Evolutionary conservation across 306 rosid species (phyloP).

Genomic region (Luffa aegyptiaca): DNA sequence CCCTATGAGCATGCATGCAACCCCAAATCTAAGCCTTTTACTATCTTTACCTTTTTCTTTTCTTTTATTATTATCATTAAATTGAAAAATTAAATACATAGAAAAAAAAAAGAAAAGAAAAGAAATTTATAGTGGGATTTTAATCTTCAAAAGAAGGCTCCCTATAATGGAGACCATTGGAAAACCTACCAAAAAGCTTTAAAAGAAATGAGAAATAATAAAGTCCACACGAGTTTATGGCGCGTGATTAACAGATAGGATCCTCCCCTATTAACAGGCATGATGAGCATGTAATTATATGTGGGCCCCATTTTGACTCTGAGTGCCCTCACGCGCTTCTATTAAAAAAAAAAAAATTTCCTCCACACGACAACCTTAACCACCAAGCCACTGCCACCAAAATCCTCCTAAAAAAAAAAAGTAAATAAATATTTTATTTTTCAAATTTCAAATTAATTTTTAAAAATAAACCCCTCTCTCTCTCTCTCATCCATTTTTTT

Average conservation of each 20-base stretch:
- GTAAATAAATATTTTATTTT: background rate
- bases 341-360: background rate
- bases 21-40: background rate
- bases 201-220: background rate
- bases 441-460: background rate
- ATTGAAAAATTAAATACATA: background rate
- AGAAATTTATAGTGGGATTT: background rate
- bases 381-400: conserved; percentile 10
- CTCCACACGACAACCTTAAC: conserved; percentile 8
- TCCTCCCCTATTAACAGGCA: background rate
- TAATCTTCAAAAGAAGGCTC: background rate
- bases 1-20: background rate
- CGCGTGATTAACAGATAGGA: background rate
- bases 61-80: background rate
- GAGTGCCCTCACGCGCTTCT: background rate
- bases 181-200: background rate
- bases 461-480: too few relatives aligned
- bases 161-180: background rate
- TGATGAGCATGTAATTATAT: background rate
- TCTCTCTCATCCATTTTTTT: background rate
- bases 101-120: too few relatives aligned
- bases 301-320: background rate
- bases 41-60: background rate
- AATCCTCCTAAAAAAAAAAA: background rate
- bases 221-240: background rate